Evolutionary conservation across 2,329 filamentous ascomycete species (phyloP), one percentile per base, ranked within the genome.

Genomic region (Ophiostoma sp.): DNA sequence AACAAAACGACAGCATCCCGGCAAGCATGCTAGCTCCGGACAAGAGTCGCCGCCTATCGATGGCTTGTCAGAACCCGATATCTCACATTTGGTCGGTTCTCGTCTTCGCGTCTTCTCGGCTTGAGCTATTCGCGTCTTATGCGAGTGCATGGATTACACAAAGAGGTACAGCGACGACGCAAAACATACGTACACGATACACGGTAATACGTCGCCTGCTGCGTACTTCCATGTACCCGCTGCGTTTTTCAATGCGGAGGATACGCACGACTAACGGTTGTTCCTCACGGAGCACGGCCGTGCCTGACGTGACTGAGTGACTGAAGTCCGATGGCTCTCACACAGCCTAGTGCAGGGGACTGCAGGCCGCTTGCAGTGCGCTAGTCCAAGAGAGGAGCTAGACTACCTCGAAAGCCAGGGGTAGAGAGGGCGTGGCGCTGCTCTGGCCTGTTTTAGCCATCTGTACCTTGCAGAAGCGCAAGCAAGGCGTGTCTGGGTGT

Each of bases 381-480:
- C 69, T 70, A 70, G 66, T n/a, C 14, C 67, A 1, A 64, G 67
- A 66, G 11, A 12, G 18, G 65, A 47, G 40, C 52, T 67, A 66
- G 66, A 45, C 63, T 42, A 40, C 49, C 45, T 64, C 64, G 67
- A 52, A 64, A 41, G 47, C 49, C 47, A 66, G 67, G 67, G 68
- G 65, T 27, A 62, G 7, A 45, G 60, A 66, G 52, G 49, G 67
- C 67, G 49, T 67, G 67, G 60, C 45, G 41, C 47, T 69, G 58
- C 42, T 63, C 65, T 69, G 66, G 68, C 65, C 55, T 67, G 66
- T 65, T 70, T 67, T 66, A 69, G 65, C 67, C 65, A 67, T 67
- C 64, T 69, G 70, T 70, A 71, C 69, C 70, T 70, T 71, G 67
- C 67, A 70, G 69, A 67, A 68, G 64, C 60, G 41, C 62, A 44